phyloP scores from a whole-genome alignment of 1,284 basidiomycete genomes.

The Boletus sp. region DNA sequence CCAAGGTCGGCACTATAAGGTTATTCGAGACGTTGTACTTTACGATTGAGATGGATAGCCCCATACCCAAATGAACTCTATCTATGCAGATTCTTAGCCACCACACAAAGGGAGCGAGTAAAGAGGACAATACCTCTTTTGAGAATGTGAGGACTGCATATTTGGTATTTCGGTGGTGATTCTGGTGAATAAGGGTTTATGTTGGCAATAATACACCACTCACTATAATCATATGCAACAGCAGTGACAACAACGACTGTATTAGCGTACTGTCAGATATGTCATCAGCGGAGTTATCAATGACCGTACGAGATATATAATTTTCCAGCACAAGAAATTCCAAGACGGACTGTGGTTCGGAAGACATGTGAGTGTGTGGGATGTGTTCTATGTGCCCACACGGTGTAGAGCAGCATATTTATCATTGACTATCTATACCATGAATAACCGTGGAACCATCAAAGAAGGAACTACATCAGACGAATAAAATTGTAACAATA shows the following conservation, averaged over 20 bases:
- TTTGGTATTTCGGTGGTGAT: not conserved
- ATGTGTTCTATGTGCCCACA: no score
- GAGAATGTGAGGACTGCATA: constrained; percentile 1
- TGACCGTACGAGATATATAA: constrained; percentile 3
- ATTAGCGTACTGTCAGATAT: not conserved
- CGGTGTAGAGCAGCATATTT: no score
- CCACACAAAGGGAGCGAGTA: not conserved
- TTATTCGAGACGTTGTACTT: not conserved
- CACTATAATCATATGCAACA: constrained; percentile 6
- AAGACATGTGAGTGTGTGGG: not conserved
- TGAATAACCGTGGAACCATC: no score
- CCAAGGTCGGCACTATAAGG: not conserved
- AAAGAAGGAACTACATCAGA: no score
- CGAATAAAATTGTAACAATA: no score
- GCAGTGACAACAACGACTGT: not conserved
- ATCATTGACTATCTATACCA: no score
- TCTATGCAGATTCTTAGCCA: not conserved
- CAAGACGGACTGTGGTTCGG: not conserved
- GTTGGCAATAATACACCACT: not conserved
- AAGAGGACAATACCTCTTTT: not conserved
- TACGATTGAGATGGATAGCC: not conserved
- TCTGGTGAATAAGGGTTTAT: not conserved
- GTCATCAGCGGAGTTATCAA: not conserved
- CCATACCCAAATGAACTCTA: not conserved
- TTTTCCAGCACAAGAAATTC: not conserved